Evolutionary conservation across 192 early-diverging fungal genomes (phyloP), one percentile per base, ranked within the genome.

Genomic region (Funneliformis geosporum): DNA sequence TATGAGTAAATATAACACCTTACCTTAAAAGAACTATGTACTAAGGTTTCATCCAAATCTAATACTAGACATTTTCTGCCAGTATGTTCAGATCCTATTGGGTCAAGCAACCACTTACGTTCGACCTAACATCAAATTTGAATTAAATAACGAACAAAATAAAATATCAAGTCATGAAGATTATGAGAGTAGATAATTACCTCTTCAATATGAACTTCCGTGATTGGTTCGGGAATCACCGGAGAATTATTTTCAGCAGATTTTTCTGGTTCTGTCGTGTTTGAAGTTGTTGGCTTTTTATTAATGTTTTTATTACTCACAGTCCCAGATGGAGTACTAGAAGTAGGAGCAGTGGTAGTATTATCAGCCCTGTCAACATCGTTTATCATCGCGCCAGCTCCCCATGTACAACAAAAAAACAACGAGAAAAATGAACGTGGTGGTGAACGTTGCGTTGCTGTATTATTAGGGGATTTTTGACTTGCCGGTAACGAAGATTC

Each of bases 21-120:
- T 83, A 89, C 89, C 89, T 95, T 95, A 89, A 99, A 98, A 25
- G 95, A 96, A 84, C 93, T 95, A 84, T 99, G 97, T 27, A 99
- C 95, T 16, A 99, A 89, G 0, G 97, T 99, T 80, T 99, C 97
- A 87, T 99, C 97, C 78, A 98, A 87, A 86, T 99, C 97, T 47
- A 99, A 89, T 21, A 99, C 97, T 40, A 99, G 88, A 80, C 95
- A 97, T 82, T 98, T 99, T 82, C 90, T 90, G 8, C 93, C 92
- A 50, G 73, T 71, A 74, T 95, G 91, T 73, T 89, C 86, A 10
- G 88, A 84, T 39, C 86, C 88, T 60, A 96, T 87, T 59, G 95
- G 92, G 38, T 88, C 89, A 70, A 96, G 88, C 28, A 96, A 82
- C 72, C 88, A 83, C 60, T 70, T 46, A 7, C 65, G 67, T 60